Evolutionary conservation across 2,329 filamentous ascomycete species (phyloP), one percentile per base, ranked within the genome.

Genomic region (Fusarium devonianum): DNA sequence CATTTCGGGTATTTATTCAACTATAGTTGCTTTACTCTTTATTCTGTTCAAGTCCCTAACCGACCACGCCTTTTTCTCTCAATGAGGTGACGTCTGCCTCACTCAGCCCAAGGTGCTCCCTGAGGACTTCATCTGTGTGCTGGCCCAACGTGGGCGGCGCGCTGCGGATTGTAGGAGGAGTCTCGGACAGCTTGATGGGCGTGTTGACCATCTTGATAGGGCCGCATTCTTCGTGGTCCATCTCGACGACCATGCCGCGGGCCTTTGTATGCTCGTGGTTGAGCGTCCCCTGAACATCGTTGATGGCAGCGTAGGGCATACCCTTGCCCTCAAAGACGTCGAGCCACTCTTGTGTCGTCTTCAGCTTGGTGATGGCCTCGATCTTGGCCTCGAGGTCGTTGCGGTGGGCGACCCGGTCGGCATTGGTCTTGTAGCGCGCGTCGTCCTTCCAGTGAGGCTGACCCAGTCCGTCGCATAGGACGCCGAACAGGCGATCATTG

Each of bases 271-370:
- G 94, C 54, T 87, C 82, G 68, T 97, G 92, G 53, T 88, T 86
- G 41, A 99, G 75, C 0, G 94, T 90, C 14, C 80, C 83, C 70
- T 94, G 88, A 7, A 99, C 85, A 67, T 99, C 93, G 67, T 97
- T 99, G 62, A 99, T 89, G 1, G 93, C 91, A 1, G 93, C 89
- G 67, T 81, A 99, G 0, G 94, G 94, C 86, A 99, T 86, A 5
- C 94, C 94, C 49, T 83, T 89, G n/a, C 90, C 92, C 65, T 97
- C 91, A 33, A 97, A 86, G 1, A 92, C 76, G 2, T 87, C 82
- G 4, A 97, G 78, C 93, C 94, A 97, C 68, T 97, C 87, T 59
- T 86, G 76, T 0, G 94, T 99, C 4, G 90, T 95, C 75, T 86
- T 91, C 43, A 85, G 84, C 43, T 75, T 75, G 1, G 90, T 95